Evolutionary conservation across 2,329 filamentous ascomycete species (phyloP), one percentile per base, ranked within the genome.

Genomic region (Paraconiothyrium sp.): DNA sequence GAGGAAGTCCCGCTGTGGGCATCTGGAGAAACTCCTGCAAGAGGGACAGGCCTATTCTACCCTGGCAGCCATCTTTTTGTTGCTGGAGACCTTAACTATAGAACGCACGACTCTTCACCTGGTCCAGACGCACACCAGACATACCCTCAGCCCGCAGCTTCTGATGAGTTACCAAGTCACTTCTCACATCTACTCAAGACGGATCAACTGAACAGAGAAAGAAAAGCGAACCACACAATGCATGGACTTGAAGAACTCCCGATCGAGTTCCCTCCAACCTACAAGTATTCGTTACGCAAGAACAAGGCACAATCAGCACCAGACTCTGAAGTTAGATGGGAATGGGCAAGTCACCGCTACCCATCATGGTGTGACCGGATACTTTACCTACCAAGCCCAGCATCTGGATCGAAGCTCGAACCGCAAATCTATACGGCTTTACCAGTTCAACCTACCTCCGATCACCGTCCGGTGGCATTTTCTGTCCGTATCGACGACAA

Each of bases 51-150:
- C 37, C 87, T 98, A 59, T 97, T 94, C 81, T 88, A 86, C 54
- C 88, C 92, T 1, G 86, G 85, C 3, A 89, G 89, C 3, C 89
- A 97, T 76, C 83, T 97, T 1, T 97, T 98, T 76, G 84, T 98
- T 50, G 91, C 90, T 0, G 95, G 95, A 27, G 95, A 99, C 77
- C 85, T 99, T 62, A 99, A 99, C 83, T 99, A 99, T 80, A 91
- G 95, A 68, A 96, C 94, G 20, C 88, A 89, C 8, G 85, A 89
- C 64, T 85, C 84, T 0, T 82, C 85, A 0, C 93, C 94, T 0
- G 81, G 83, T 0, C 81, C 85, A 0, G 79, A 83, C 2, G 89
- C 92, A 54, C 74, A 83, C 71, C 54, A 80, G 6, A 78, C 77
- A 4, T 92, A 93, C 85, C 86, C 95, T 69, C 78, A 90, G 76